Evolutionary conservation across 2,329 filamentous ascomycete species (phyloP), one percentile per base, ranked within the genome.

Genomic region (Microdochium nivale): DNA sequence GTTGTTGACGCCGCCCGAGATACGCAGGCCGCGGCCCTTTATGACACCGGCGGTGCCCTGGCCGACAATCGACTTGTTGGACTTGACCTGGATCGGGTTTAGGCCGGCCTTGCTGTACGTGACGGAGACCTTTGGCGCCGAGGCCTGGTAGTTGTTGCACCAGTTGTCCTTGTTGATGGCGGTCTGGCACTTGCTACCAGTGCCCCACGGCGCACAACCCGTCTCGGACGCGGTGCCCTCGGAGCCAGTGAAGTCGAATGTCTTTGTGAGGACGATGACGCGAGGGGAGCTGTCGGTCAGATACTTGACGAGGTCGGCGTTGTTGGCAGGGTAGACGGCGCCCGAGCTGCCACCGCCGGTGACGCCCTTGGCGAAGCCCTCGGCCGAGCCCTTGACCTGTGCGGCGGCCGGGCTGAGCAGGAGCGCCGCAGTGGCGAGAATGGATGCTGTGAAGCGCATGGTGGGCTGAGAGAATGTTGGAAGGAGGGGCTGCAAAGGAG

Each of bases 131-230:
- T 69, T 71, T 30, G 75, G 71, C 2, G 78, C 75, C 33, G 70
- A 68, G 50, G 77, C 68, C 65, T 84, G 69, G 64, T 84, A 79
- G 69, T 83, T 82, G 51, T 63, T 68, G 65, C 81, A 84, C 75
- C 78, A 81, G 60, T 72, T 60, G 61, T 81, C 67, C 40, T 44
- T 44, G 69, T 83, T 79, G 63, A 85, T 83, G 56, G 81, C 77
- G 43, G 74, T 58, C 70, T 85, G 81, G 66, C 81, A 80, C 11
- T 53, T 66, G 2, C 74, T 65, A 11, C 62, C 73, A 25, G 77
- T 79, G 35, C 77, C 79, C 67, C 74, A 80, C 24, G 81, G 80
- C 16, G 79, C 75, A 59, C 82, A 85, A 23, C 81, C 81, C 16
- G 70, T 73, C 40, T 64, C 72, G 25, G 70, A 77, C 4, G 69